Evolutionary conservation across 2,329 filamentous ascomycete genomes (phyloP).

Genomic region (Beauveria asiatica): DNA sequence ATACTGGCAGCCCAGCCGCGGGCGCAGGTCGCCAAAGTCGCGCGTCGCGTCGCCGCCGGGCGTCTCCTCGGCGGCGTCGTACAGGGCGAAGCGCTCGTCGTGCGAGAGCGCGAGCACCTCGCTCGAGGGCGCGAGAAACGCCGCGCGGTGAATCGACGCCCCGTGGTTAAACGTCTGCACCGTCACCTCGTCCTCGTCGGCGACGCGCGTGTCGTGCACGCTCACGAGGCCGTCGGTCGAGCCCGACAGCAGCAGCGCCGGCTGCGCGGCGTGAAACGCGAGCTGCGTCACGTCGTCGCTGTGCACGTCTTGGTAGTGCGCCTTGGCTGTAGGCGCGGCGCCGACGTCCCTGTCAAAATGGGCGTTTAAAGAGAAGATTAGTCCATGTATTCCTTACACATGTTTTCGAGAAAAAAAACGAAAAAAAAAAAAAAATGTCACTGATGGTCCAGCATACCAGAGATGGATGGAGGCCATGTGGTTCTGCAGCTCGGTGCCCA

Average conservation of each 20-base stretch:
- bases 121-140: slow-evolving; percentile 52
- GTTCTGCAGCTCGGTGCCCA: slow-evolving; percentile 64
- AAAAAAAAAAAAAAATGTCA: no score
- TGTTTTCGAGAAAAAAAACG: no score
- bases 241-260: slow-evolving; percentile 60
- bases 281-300: slow-evolving; percentile 58
- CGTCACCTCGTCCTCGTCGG: slow-evolving; percentile 69
- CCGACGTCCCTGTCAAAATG: slow-evolving; percentile 45
- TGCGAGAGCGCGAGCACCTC: slow-evolving; percentile 67
- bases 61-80: slow-evolving; percentile 57
- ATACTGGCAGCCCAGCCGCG: slow-evolving; percentile 62
- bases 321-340: slow-evolving; percentile 34
- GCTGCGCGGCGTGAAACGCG: slow-evolving; percentile 49
- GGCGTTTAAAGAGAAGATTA: background rate
- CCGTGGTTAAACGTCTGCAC: slow-evolving; percentile 72
- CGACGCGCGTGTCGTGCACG: slow-evolving; percentile 61
- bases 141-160: slow-evolving; percentile 65
- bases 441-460: slow-evolving; percentile 36
- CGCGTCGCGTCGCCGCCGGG: slow-evolving; percentile 47
- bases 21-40: slow-evolving; percentile 62
- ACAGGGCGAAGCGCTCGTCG: slow-evolving; percentile 69
- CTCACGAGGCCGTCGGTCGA: slow-evolving; percentile 76
- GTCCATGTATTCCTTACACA: background rate
- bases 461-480: slow-evolving; percentile 52
- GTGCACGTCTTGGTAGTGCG: slow-evolving; percentile 56